These are phyloP conservation scores for Hemerocallis citrina DNA, from an alignment of 106 monocot species.

Conservation along the genomic window DNA sequence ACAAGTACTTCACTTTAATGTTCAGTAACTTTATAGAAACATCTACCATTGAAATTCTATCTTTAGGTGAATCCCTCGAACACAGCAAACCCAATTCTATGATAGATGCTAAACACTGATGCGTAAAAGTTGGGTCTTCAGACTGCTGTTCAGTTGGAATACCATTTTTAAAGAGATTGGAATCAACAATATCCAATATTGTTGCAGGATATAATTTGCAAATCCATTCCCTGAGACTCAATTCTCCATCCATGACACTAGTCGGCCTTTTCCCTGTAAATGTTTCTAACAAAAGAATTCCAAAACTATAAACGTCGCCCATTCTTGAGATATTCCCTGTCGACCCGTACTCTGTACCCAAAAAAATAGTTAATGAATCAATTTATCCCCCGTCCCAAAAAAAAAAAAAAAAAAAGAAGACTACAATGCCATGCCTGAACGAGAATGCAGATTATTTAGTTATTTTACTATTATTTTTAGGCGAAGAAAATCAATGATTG, in stretches of 20 bases:
- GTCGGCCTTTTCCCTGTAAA: slow-evolving; percentile 17
- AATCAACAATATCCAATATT: slow-evolving; percentile 6
- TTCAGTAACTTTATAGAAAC: background rate
- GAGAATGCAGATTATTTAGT: background rate
- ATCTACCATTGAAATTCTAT: background rate
- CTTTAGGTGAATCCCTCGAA: background rate
- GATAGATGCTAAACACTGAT: background rate
- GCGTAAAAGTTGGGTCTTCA: background rate
- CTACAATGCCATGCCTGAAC: too few relatives aligned
- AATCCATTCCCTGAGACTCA: slow-evolving; percentile 15
- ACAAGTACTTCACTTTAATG: slow-evolving; percentile 2
- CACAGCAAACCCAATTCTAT: slow-evolving; percentile 5
- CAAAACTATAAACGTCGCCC: slow-evolving; percentile 25
- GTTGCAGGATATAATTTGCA: slow-evolving; percentile 1
- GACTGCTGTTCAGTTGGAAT: background rate
- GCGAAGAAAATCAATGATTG: too few relatives aligned
- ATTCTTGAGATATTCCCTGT: slow-evolving; percentile 6
- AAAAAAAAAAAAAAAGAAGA: too few relatives aligned
- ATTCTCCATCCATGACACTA: slow-evolving; percentile 10
- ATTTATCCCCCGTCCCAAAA: too few relatives aligned
- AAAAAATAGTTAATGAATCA: background rate
- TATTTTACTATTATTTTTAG: background rate
- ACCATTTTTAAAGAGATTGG: background rate
- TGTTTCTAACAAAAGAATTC: slow-evolving; percentile 13
- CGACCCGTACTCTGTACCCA: slow-evolving; percentile 9